phyloP scores from a whole-genome alignment of 1,284 basidiomycete species.

The Trametes pubescens region DNA sequence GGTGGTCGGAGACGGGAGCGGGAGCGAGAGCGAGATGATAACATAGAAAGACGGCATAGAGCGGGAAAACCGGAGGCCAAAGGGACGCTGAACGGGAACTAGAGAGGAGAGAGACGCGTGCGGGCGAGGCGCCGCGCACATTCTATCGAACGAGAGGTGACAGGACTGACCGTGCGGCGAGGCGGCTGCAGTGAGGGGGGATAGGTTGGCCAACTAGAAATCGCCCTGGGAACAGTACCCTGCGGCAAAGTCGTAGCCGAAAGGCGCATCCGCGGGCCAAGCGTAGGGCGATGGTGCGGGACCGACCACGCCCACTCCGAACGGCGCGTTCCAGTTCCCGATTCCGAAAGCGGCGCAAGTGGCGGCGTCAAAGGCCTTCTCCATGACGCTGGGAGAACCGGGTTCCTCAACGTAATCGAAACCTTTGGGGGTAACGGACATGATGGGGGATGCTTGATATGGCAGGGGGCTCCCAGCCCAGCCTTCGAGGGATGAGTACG shows the following conservation, averaged over 20 bases:
- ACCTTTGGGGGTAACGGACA: slow-evolving; percentile 24
- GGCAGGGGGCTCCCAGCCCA: slow-evolving; percentile 40
- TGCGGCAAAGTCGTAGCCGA: slow-evolving; percentile 17
- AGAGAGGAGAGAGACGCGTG: slow-evolving; percentile 11
- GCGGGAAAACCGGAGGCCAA: slow-evolving; percentile 10
- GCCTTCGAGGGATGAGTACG: slow-evolving; percentile 43
- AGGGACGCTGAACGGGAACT: slow-evolving; percentile 1
- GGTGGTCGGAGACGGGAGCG: slow-evolving; percentile 10
- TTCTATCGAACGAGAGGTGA: slow-evolving; percentile 22
- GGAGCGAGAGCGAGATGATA: slow-evolving; percentile 7
- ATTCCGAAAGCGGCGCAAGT: slow-evolving; percentile 31
- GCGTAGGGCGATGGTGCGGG: slow-evolving; percentile 22
- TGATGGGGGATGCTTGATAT: slow-evolving; percentile 29
- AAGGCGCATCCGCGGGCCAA: slow-evolving; percentile 20
- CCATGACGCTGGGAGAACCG: slow-evolving; percentile 37
- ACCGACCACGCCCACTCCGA: slow-evolving; percentile 22
- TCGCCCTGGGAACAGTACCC: slow-evolving; percentile 37
- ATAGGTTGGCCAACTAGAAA: slow-evolving; percentile 30
- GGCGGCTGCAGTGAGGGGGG: not conserved
- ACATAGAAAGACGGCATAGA: slow-evolving; percentile 13
- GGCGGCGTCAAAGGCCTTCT: slow-evolving; percentile 41
- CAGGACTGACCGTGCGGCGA: slow-evolving; percentile 16
- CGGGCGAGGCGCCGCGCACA: slow-evolving; percentile 13
- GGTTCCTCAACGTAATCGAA: slow-evolving; percentile 30
- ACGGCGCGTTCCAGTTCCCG: slow-evolving; percentile 33